Conservation (phyloP, 1,284 basidiomycete species). For the Ceratobasidium sp. region DNA sequence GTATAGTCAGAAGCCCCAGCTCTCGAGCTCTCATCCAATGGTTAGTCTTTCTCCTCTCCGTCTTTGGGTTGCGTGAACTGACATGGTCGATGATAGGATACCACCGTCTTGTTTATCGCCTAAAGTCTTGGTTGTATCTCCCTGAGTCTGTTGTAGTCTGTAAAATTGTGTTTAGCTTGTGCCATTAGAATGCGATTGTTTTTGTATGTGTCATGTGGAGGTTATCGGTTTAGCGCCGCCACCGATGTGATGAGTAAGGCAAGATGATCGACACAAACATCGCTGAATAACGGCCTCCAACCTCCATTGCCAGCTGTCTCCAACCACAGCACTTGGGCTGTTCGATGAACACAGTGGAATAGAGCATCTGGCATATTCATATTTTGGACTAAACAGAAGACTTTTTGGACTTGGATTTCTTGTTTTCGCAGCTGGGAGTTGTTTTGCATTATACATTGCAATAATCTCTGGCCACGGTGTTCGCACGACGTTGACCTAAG, state of each 20-base stretch:
- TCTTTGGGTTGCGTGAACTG: background rate
- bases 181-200: constrained; percentile 23
- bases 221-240: too few species aligned
- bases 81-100: constrained; percentile 43
- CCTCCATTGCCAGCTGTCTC: background rate
- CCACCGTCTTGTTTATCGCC: constrained; percentile 50
- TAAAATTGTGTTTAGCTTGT: constrained; percentile 7
- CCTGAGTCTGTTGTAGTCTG: constrained; percentile 1
- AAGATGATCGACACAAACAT: constrained; percentile 26
- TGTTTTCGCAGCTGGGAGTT: too few species aligned
- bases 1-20: constrained; percentile 90
- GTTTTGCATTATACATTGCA: too few species aligned
- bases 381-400: too few species aligned
- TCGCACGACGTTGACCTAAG: background rate
- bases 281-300: constrained; percentile 19
- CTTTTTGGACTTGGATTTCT: too few species aligned
- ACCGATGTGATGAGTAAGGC: constrained; percentile 34
- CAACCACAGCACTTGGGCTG: background rate
- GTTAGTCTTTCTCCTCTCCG: constrained; percentile 59
- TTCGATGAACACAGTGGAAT: too few species aligned
- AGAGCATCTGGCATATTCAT: too few species aligned
- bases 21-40: constrained; percentile 83
- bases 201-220: background rate
- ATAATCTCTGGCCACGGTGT: too few species aligned
- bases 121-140: constrained; percentile 31